phyloP scores from a whole-genome alignment of 208 protist species.

The Wallacemonas sp. region DNA sequence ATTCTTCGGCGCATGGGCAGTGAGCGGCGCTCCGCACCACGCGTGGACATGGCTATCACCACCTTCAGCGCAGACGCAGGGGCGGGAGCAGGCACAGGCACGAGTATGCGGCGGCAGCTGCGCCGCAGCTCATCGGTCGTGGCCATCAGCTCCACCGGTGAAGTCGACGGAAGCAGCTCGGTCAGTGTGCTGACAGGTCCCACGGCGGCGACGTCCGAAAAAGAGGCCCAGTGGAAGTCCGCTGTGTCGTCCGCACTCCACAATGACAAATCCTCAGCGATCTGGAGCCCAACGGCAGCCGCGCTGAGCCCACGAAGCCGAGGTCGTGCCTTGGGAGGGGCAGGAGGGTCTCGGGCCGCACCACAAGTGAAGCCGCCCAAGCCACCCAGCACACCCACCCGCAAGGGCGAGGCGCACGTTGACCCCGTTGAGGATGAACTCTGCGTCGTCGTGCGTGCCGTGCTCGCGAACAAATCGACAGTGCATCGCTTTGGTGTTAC shows the following conservation, averaged over 20 bases:
- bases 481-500: slow-evolving; percentile 67
- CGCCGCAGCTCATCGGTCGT: slow-evolving; percentile 21
- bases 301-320: neutral
- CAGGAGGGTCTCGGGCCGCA: neutral
- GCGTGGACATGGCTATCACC: slow-evolving; percentile 9
- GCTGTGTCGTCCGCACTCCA: slow-evolving; percentile 4
- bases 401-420: slow-evolving; percentile 24
- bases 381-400: slow-evolving; percentile 20
- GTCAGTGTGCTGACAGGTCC: too few species aligned
- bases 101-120: neutral
- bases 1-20: slow-evolving; percentile 13
- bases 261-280: neutral
- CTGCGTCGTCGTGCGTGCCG: slow-evolving; percentile 71
- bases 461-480: slow-evolving; percentile 70
- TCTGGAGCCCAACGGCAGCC: neutral
- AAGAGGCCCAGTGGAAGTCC: slow-evolving; percentile 3
- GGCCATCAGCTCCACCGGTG: neutral
- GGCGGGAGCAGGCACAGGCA: too few species aligned
- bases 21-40: slow-evolving; percentile 11
- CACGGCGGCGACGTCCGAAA: neutral
- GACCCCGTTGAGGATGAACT: slow-evolving; percentile 40
- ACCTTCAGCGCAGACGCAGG: too few species aligned
- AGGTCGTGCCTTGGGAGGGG: neutral
- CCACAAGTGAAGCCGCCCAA: neutral
- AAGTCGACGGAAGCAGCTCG: too few species aligned